A percentile compares a stretch with the other conserved stretches of the same genome.
Evolutionary conservation across 2,329 filamentous ascomycete species (phyloP).

Genomic region (Cadophora sp.): DNA sequence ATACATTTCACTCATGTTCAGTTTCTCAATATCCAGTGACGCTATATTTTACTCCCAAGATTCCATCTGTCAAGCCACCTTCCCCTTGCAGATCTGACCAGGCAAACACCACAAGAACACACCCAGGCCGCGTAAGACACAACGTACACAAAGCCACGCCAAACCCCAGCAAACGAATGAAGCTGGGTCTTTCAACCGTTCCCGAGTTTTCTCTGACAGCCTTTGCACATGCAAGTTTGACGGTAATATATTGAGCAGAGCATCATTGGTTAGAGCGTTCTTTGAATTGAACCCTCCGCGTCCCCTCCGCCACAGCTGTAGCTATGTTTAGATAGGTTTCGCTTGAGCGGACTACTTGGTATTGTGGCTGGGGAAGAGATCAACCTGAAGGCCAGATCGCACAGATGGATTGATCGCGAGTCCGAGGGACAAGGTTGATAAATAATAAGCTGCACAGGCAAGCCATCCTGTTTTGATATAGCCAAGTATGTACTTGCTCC

Average conservation of each 20-base stretch:
- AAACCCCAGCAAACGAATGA: neutral
- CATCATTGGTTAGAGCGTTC: neutral
- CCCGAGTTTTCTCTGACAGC: neutral
- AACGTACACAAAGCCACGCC: slow-evolving; percentile 11
- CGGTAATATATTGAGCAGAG: too few relatives aligned
- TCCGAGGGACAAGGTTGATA: neutral
- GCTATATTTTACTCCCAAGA: neutral
- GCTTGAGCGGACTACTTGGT: neutral
- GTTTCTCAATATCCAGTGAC: too few relatives aligned
- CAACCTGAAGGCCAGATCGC: too few relatives aligned
- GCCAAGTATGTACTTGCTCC: too few relatives aligned
- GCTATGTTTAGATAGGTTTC: slow-evolving; percentile 17
- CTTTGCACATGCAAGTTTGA: neutral
- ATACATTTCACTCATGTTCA: too few relatives aligned
- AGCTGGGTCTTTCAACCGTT: slow-evolving; percentile 1
- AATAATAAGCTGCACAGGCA: too few relatives aligned
- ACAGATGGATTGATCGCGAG: neutral
- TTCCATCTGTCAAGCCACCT: neutral
- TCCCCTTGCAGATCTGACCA: neutral
- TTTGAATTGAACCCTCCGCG: neutral
- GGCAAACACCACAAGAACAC: neutral
- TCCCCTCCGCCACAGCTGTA: slow-evolving; percentile 10
- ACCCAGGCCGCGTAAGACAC: slow-evolving; percentile 21
- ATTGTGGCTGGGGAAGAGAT: slow-evolving; percentile 1
- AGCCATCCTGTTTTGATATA: too few relatives aligned